Conservation (phyloP, 768 basidiomycete genomes). For the Candolleomyces eurysporus region DNA sequence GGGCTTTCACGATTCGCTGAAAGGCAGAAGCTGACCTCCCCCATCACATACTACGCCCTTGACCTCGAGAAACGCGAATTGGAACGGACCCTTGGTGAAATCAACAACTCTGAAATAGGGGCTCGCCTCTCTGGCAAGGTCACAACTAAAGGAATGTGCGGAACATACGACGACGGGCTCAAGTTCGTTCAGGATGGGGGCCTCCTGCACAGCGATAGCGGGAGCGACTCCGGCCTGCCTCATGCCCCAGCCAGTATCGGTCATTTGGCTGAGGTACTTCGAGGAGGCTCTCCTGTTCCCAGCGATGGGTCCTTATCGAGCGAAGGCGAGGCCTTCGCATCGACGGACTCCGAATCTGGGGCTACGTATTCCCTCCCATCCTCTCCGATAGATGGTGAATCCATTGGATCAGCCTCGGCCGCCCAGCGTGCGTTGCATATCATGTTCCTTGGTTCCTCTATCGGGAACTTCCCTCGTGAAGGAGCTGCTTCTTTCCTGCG, state of each 20-base stretch:
- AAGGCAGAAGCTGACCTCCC: conserved; percentile 31
- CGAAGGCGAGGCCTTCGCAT: conserved; percentile 7
- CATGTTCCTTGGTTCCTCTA: conserved; percentile 86
- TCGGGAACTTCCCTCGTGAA: conserved; percentile 84
- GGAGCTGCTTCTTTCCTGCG: conserved; percentile 73
- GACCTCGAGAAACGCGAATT: conserved; percentile 90
- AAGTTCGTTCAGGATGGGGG: conserved; percentile 73
- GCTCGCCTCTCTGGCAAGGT: conserved; percentile 66
- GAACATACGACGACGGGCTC: conserved; percentile 88
- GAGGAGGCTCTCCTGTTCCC: conserved; percentile 38
- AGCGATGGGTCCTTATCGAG: conserved; percentile 18
- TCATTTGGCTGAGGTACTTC: conserved; percentile 11
- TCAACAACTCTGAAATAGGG: conserved; percentile 65
- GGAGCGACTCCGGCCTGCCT: conserved; percentile 5
- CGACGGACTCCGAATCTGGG: conserved; percentile 14
- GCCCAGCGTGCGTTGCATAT: conserved; percentile 64
- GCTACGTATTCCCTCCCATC: neutral
- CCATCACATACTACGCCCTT: conserved; percentile 86
- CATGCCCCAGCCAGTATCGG: conserved; percentile 1
- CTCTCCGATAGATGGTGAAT: neutral
- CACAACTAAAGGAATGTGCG: conserved; percentile 79
- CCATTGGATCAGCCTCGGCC: conserved; percentile 14
- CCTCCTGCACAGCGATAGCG: conserved; percentile 28
- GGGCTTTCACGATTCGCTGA: conserved; percentile 61
- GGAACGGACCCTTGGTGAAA: conserved; percentile 68